Percentiles rank a stretch among this genome's conserved stretches.
phyloP scores from a whole-genome alignment of 495 filamentous ascomycete species.

The Stereocaulon alpinum region DNA sequence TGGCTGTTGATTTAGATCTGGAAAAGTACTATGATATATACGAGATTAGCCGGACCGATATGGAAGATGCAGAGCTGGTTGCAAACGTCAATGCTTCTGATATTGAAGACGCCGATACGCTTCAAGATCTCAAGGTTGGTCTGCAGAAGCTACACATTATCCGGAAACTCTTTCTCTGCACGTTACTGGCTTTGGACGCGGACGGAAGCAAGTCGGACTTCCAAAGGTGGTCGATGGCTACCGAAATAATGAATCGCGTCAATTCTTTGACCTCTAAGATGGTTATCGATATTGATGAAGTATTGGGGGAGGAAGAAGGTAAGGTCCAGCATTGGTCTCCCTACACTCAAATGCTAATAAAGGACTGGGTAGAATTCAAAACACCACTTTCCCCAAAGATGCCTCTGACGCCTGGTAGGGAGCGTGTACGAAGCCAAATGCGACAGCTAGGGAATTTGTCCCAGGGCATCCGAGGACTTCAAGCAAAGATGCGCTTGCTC shows the following conservation, averaged over 20 bases:
- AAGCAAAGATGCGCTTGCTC: constrained; percentile 88
- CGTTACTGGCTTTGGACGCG: constrained; percentile 77
- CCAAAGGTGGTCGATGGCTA: constrained; percentile 63
- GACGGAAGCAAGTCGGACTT: constrained; percentile 74
- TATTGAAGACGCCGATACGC: constrained; percentile 63
- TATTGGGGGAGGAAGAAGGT: constrained; percentile 80
- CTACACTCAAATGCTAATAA: constrained; percentile 22
- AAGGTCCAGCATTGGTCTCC: constrained; percentile 29
- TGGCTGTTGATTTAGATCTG: constrained; percentile 66
- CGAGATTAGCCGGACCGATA: constrained; percentile 71
- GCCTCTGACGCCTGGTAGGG: constrained; percentile 62
- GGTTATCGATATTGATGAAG: constrained; percentile 49
- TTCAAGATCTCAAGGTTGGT: constrained; percentile 67
- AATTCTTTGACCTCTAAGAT: constrained; percentile 43
- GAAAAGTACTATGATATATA: constrained; percentile 90
- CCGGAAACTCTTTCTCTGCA: constrained; percentile 75
- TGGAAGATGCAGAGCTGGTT: constrained; percentile 47
- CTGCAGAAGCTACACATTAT: constrained; percentile 70
- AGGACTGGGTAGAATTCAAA: constrained; percentile 31
- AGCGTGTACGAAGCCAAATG: constrained; percentile 73
- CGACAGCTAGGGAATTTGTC: constrained; percentile 78
- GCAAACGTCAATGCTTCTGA: constrained; percentile 47
- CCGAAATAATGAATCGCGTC: constrained; percentile 61
- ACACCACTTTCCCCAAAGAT: constrained; percentile 55
- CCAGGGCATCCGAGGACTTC: constrained; percentile 80